Evolutionary conservation across 768 basidiomycete genomes (phyloP).

Genomic region (Clitopilus hobsonii): DNA sequence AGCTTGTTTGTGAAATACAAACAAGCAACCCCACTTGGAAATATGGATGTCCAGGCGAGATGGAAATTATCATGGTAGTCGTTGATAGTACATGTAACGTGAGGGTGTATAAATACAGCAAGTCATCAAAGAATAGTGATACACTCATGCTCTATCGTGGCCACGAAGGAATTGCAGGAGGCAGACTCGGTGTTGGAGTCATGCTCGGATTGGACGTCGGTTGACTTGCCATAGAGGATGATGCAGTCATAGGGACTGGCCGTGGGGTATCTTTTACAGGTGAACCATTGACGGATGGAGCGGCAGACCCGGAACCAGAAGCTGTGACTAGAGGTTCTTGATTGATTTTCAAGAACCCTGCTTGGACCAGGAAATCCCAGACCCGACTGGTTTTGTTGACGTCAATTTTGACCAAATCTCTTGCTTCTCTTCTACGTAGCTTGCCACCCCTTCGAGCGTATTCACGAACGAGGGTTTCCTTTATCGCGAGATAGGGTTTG

Average conservation of each 20-base stretch:
- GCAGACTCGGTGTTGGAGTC: neutral
- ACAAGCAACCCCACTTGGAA: neutral
- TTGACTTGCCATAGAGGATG: neutral
- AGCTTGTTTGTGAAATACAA: neutral
- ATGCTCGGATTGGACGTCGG: neutral
- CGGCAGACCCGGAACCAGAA: slow-evolving; percentile 11
- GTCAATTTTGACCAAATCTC: slow-evolving; percentile 88
- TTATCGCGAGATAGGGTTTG: slow-evolving; percentile 93
- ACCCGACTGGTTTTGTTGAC: slow-evolving; percentile 89
- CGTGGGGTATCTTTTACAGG: slow-evolving; percentile 26
- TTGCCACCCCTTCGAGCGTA: slow-evolving; percentile 87
- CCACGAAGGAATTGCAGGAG: neutral
- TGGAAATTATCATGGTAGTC: neutral
- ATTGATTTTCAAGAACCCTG: slow-evolving; percentile 74
- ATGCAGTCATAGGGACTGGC: neutral
- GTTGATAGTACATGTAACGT: neutral
- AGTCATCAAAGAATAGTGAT: neutral
- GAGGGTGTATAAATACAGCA: neutral
- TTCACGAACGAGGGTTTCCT: slow-evolving; percentile 91
- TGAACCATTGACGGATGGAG: slow-evolving; percentile 26
- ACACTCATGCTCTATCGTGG: neutral
- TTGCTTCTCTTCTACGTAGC: slow-evolving; percentile 81
- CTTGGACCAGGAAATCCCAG: slow-evolving; percentile 90
- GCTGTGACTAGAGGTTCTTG: slow-evolving; percentile 28
- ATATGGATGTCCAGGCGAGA: too few relatives aligned